Percentiles rank a stretch among this genome's conserved stretches.
phyloP scores from a whole-genome alignment of 2,329 filamentous ascomycete species.

The Dryadomyces quercus-mongolicae region DNA sequence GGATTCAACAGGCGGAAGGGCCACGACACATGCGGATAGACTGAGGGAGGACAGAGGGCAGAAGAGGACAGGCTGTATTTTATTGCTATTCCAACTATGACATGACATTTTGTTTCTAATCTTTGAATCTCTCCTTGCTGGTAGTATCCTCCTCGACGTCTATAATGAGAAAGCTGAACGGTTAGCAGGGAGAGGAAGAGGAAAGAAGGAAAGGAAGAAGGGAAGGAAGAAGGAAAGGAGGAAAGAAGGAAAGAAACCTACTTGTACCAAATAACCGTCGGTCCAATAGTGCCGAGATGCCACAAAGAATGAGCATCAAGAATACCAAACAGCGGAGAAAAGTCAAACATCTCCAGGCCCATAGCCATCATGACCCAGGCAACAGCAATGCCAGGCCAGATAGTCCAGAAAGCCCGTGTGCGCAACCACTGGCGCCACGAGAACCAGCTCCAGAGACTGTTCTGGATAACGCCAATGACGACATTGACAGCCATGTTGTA shows the following conservation, averaged over 20 bases:
- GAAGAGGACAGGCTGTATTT: neutral
- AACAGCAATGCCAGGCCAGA: conserved; percentile 83
- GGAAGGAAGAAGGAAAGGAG: neutral
- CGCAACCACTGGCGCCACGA: conserved; percentile 62
- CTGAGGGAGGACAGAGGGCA: too few species aligned
- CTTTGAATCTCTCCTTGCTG: conserved; percentile 54
- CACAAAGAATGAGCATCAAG: conserved; percentile 92
- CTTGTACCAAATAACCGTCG: conserved; percentile 89
- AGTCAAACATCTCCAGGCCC: conserved; percentile 92
- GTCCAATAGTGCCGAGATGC: conserved; percentile 86
- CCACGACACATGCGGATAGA: conserved; percentile 14
- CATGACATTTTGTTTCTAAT: neutral
- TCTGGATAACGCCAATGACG: conserved; percentile 64
- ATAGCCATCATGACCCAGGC: conserved; percentile 87
- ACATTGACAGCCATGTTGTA: conserved; percentile 99
- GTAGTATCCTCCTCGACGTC: conserved; percentile 77
- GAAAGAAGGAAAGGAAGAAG: neutral
- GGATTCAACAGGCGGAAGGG: conserved; percentile 30
- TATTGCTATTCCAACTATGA: neutral
- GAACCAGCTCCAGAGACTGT: conserved; percentile 77
- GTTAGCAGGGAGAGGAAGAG: neutral
- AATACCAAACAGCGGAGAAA: conserved; percentile 69
- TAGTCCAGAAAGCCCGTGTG: conserved; percentile 64
- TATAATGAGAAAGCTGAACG: conserved; percentile 65
- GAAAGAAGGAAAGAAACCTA: conserved; percentile 39